These are phyloP conservation scores for Wickerhamiella pararugosa DNA, from an alignment of 1,139 yeast species.

Conservation along the genomic window DNA sequence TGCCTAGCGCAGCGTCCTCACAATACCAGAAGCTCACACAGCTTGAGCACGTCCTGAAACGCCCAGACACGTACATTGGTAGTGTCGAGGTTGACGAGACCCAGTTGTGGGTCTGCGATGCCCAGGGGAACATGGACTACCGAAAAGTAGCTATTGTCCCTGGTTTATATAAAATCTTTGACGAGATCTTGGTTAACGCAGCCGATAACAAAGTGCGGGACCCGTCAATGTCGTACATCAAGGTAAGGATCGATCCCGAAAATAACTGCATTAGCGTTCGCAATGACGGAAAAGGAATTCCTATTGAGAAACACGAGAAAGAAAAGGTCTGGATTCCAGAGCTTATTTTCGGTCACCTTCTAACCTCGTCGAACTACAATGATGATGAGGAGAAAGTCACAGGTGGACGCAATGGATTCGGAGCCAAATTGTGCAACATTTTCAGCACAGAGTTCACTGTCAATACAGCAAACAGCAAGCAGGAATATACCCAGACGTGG, in stretches of 20 bases:
- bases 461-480: constrained; percentile 73
- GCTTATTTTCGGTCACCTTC: constrained; percentile 84
- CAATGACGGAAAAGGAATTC: constrained; percentile 94
- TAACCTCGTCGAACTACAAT: constrained; percentile 92
- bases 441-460: constrained; percentile 76
- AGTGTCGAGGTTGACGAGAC: constrained; percentile 72
- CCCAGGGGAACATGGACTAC: constrained; percentile 47
- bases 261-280: constrained; percentile 60
- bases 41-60: constrained; percentile 85
- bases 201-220: constrained; percentile 98
- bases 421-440: constrained; percentile 90
- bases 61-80: constrained; percentile 97
- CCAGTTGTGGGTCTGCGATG: constrained; percentile 69
- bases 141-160: constrained; percentile 71
- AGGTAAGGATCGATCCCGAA: constrained; percentile 65
- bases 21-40: constrained; percentile 90
- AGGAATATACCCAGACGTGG: constrained; percentile 73
- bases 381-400: constrained; percentile 91
- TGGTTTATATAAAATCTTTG: constrained; percentile 90
- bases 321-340: constrained; percentile 93
- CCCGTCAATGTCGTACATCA: constrained; percentile 71
- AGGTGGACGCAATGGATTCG: constrained; percentile 98
- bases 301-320: constrained; percentile 82
- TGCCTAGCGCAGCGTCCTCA: constrained; percentile 38
- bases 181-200: constrained; percentile 93